Percentiles rank a stretch among this genome's conserved stretches.
Evolutionary conservation across 2,329 filamentous ascomycete genomes (phyloP).

Genomic region (Podosphaera aphanis): DNA sequence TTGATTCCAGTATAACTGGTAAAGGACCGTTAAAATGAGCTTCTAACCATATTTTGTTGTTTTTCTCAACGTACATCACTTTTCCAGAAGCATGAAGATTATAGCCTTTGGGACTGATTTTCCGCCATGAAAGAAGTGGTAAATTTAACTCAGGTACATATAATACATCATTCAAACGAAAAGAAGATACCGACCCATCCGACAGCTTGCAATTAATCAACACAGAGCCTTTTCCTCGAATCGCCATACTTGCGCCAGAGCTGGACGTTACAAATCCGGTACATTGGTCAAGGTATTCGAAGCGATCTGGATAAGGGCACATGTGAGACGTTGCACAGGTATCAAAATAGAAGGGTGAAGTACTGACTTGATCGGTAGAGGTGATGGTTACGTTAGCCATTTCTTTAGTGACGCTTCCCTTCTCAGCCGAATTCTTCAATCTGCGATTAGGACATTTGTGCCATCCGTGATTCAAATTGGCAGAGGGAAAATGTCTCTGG

Average conservation of each 20-base stretch:
- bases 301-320: slow-evolving; percentile 1
- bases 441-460: neutral
- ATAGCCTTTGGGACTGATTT: neutral
- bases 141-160: neutral
- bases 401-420: too few relatives aligned
- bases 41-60: neutral
- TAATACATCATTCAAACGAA: neutral
- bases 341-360: neutral
- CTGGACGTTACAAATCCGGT: slow-evolving; percentile 1
- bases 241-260: neutral
- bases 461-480: neutral
- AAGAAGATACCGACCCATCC: neutral
- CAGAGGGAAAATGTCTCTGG: neutral
- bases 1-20: neutral
- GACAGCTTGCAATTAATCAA: neutral
- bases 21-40: neutral
- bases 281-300: neutral
- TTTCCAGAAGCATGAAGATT: neutral
- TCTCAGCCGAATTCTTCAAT: neutral
- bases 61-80: neutral
- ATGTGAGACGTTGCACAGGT: neutral
- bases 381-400: too few relatives aligned
- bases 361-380: neutral
- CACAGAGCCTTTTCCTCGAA: neutral
- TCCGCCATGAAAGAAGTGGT: neutral